Evolutionary conservation across 2,329 filamentous ascomycete species (phyloP), one percentile per base, ranked within the genome.

Genomic region (Drechslerella dactyloides): DNA sequence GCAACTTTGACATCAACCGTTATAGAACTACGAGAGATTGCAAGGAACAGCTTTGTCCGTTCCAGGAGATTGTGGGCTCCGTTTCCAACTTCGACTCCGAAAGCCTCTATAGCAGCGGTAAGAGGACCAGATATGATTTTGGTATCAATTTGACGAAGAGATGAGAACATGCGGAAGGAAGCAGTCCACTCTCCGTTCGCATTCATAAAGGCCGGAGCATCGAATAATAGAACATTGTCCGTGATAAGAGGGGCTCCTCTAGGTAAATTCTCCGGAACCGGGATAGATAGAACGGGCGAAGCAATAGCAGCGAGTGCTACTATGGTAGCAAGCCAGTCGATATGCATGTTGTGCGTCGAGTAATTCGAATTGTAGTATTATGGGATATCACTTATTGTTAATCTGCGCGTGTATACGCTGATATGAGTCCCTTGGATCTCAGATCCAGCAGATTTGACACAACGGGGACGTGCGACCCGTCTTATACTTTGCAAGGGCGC

Each of bases 51-150:
- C 27, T 64, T 64, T 10, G 66, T 52, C 4, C 66, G 61, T 33
- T 64, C 59, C 8, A 70, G 27, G 19, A 70, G 24, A 21, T 70
- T 70, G 21, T 53, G 24, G 15, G 59, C 59, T 21, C 52, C 52
- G n/a, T 59, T 52, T 33, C 66, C 66, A 24, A 70, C 37, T 7
- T 70, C 66, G 24, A 70, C 27, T 1, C 66, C 66, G 5, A 70
- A 40, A 13, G 59, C 66, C 46, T 70, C 59, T 17, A 70, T 44
- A n/a, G 59, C 59, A 24, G 46, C 19, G 4, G 54, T 64, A 19
- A 70, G 17, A 44, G 59, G 42, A 27, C 48, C 27, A 5, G 66
- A 54, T n/a, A 64, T 23, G 11, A 64, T 13, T 6, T n/a, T 27
- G 17, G 54, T 51, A 17, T 64, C 17, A 10, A 70, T 46, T 23